Evolutionary conservation across 345 rosid species (phyloP), one percentile per base, ranked within the genome.

Genomic region (Hibiscus syriacus): DNA sequence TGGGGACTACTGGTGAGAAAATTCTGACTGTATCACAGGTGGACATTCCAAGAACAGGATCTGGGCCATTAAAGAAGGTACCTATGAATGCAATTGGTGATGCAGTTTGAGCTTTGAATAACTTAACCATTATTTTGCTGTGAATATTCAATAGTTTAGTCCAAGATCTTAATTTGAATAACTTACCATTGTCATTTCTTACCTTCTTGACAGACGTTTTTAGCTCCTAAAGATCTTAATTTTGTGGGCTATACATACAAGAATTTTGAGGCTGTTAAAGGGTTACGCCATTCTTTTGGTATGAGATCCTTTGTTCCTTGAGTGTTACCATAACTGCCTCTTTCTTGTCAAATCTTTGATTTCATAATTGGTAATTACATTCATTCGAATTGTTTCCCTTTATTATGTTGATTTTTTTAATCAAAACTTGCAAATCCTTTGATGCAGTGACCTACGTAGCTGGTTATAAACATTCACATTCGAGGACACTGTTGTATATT

Each of bases 21-120:
- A n/a, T 58, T 48, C 13, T 16, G 7, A 32, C 60, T 70, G 25
- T 73, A 69, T 64, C 11, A 58, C 70, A 85, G 90, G 90, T 83
- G 43, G 88, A 85, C 1, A 34, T 80, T 72, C 80, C 78, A 65
- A 75, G 85, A 84, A 77, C 80, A 27, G 91, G 88, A 77, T 92
- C 90, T 54, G 96, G 95, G 71, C 82, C 88, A 19, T 67, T 81
- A 50, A 87, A 87, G 81, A 90, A 92, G 95, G 98, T 91, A 83
- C 27, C 25, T 56, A n/a, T n/a, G 0, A 9, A 36, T 57, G 23
- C 11, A 11, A 3, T 32, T n/a, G n/a, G n/a, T n/a, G n/a, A n/a
- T n/a, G n/a, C n/a, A n/a, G n/a, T n/a, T n/a, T 48, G 14, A 8
- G 2, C 23, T 49, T 66, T 49, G 45, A 50, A 34, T 19, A n/a